Base-by-base conservation (phyloP, 805 yeast genomes). In the Blastobotrys robertii region DNA sequence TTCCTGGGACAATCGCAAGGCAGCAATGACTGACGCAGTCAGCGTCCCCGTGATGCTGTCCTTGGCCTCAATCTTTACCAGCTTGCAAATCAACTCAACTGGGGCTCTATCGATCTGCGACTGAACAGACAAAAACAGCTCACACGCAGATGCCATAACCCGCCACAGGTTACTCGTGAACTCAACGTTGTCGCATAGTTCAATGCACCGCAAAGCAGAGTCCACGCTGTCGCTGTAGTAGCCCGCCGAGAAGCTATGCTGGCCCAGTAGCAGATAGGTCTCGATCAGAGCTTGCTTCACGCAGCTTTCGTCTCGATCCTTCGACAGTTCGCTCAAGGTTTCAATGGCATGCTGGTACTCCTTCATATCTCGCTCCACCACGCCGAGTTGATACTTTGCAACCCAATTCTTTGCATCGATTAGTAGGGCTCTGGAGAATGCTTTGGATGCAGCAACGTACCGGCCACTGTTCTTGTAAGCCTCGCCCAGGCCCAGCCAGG, bases 401-500 rank as follows among this genome's bases (percentile, higher is more conserved):
- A 76, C 70, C 80, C 84, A 76, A 41, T 75, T 72, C 1, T 64
- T 61, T 0, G 74, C 70, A 29, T 75, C 73, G 4, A 81, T 51
- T 32, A 69, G 69, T 37, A 76, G 54, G 0, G 88, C 85, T 45
- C 77, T 78, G 28, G 67, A 68, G 53, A 87, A 83, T 1, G 92
- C 97, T 59, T 84, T 87, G 8, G 74, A 68, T 0, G 95, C 85
- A 2, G 97, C 94, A 44, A 84, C 88, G 36, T 81, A 66, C 47
- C 95, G 71, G 2, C 98, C 98, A 59, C 92, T 77, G 19, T 78
- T 74, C 43, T 73, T 68, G 59, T 92, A 92, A 0, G 96, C 90
- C 59, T 92, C 97, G n/a, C 98, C 98, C n/a, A 92, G 66, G 1
- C 96, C 96, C 25, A 83, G 68, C 97, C 97, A 90, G 2, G 95